Evolutionary conservation across 257 asterid species (phyloP), one percentile per base, ranked within the genome.

Genomic region (Capsicum rhomboideum): DNA sequence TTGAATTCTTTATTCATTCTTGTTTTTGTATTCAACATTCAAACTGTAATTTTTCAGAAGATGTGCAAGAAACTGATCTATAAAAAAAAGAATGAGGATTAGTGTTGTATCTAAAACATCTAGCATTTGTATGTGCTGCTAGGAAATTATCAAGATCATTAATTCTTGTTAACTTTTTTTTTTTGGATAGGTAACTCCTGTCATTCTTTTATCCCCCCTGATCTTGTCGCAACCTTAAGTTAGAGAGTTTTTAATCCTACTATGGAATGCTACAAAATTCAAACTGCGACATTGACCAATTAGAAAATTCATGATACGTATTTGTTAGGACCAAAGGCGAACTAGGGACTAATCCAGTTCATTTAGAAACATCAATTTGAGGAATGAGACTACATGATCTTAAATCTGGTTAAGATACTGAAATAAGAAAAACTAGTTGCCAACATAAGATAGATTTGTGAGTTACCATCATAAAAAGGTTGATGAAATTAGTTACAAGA

Each of bases 401-500:
- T 83, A 42, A 83, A 83, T 72, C 34, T 31, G 23, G 23, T 46
- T 74, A 50, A 46, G 16, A 23, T 46, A 74, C 21, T 74, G 80
- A 46, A n/a, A 74, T 23, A 49, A 74, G 59, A 23, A 74, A 69
- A 23, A 46, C 42, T 74, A 13, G 37, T 67, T 84, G 59, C 83
- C 87, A 82, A 68, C 83, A 85, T 79, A 87, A 86, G 90, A 89
- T 86, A 88, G 86, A 87, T 83, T 69, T 85, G 92, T 85, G 85
- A 91, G 95, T 90, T 95, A 93, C 93, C 93, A 91, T 92, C 86
- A 82, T 82, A 86, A 87, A 90, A 91, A 91, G 85, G 93, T 89
- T 89, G 93, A 85, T 85, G 91, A 90, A 91, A 87, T 85, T 90
- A 93, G 92, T 92, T 92, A 88, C 88, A 89, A 92, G 98, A 94